These are phyloP conservation scores for Ambrosiella cleistominuta DNA, from an alignment of 2,329 filamentous ascomycete species.

Conservation along the genomic window DNA sequence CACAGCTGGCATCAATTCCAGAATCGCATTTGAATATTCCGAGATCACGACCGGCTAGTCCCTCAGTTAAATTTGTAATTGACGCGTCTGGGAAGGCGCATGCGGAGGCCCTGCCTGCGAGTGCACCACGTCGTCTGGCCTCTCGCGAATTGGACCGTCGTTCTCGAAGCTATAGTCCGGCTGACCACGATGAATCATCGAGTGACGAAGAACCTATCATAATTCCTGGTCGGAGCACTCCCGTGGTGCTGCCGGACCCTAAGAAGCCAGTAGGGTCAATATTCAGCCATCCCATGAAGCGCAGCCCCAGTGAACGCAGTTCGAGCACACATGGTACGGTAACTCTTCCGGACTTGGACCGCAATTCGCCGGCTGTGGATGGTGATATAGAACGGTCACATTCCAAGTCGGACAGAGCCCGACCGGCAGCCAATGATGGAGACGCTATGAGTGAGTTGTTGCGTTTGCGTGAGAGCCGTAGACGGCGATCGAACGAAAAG, in stretches of 20 bases:
- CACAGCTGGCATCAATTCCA: slow-evolving; percentile 38
- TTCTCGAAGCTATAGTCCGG: slow-evolving; percentile 12
- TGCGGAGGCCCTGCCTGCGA: slow-evolving; percentile 26
- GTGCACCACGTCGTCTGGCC: slow-evolving; percentile 1
- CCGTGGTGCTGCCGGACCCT: slow-evolving; percentile 38
- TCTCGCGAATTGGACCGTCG: slow-evolving; percentile 10
- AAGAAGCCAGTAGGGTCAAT: slow-evolving; percentile 31
- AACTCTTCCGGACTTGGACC: slow-evolving; percentile 8
- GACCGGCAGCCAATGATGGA: slow-evolving; percentile 22
- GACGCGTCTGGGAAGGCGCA: slow-evolving; percentile 42
- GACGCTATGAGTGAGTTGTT: slow-evolving; percentile 44
- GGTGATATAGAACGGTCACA: slow-evolving; percentile 34
- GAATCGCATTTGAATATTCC: slow-evolving; percentile 25
- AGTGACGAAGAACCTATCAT: slow-evolving; percentile 48
- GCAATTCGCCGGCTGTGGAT: slow-evolving; percentile 22
- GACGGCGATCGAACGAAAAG: slow-evolving; percentile 21
- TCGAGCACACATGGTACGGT: slow-evolving; percentile 21
- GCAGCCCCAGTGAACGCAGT: slow-evolving; percentile 33
- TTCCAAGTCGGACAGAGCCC: background rate
- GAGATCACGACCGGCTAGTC: slow-evolving; percentile 32
- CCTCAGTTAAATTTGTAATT: slow-evolving; percentile 45
- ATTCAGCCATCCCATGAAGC: slow-evolving; percentile 25
- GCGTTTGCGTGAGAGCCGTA: slow-evolving; percentile 37
- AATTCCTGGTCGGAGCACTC: slow-evolving; percentile 40
- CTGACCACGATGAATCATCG: slow-evolving; percentile 36